Base-by-base conservation (phyloP, 2,329 filamentous ascomycete genomes). In the Neospermospora avenae region DNA sequence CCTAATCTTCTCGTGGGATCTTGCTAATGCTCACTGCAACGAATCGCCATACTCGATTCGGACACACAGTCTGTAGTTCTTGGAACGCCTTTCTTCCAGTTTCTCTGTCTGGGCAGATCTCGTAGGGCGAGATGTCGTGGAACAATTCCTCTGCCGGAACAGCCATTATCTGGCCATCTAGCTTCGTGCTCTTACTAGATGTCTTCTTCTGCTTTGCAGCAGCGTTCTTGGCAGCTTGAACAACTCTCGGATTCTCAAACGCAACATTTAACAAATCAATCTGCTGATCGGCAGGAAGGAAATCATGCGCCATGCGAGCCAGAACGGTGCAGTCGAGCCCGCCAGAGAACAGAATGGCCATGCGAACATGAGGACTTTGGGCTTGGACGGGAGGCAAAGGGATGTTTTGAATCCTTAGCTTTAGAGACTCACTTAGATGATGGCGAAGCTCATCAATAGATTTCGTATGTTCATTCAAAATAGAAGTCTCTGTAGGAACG, bases 181-280 rank as follows among this genome's bases (percentile, higher is more conserved):
- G 18, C n/a, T 49, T 24, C 13, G 35, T n/a, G 3, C 28, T 13
- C 18, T 61, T 59, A 28, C 39, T 60, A 28, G 28, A 59, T 2
- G 31, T 62, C 37, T 73, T 60, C 75, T 59, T 66, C 48, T 48
- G 55, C 14, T 67, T 74, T 70, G 68, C 56, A 31, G 64, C 70
- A 25, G 63, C 70, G 60, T 73, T 77, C 20, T 77, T 77, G 13
- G 83, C 75, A 45, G 84, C 80, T 3, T 80, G 85, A 61, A 81
- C 86, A 65, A 87, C 84, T 34, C 90, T 83, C 0, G 93, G 93
- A 66, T 99, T 99, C 74, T 99, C 91, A 70, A 99, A 99, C 0
- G 93, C 95, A 48, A 99, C 93, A 67, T 99, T 99, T 64, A 99
- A 81, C 8, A 99, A 80, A 71, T 98, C 95, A 62, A 99, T 86